A percentile compares a stretch with the other conserved stretches of the same genome.
Evolutionary conservation across 495 filamentous ascomycete genomes (phyloP).

Genomic region (Articulospora tetracladia): DNA sequence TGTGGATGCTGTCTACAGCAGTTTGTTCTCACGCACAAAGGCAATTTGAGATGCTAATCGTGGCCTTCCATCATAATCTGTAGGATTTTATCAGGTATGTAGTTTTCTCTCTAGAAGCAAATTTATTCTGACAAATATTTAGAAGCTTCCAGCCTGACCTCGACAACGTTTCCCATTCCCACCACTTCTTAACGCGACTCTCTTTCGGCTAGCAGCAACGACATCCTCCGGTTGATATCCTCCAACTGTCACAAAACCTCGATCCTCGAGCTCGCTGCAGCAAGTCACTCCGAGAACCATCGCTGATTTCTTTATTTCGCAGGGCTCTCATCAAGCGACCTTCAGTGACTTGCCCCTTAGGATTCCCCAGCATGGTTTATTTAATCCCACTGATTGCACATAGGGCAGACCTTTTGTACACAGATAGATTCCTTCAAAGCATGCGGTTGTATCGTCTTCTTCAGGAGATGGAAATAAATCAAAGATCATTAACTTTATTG

Average conservation of each 20-base stretch:
- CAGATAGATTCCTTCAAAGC: slow-evolving; percentile 6
- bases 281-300: slow-evolving; percentile 13
- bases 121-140: neutral
- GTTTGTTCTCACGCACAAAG: slow-evolving; percentile 86
- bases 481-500: too few species aligned
- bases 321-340: slow-evolving; percentile 12
- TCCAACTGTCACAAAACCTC: neutral
- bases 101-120: neutral
- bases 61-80: slow-evolving; percentile 26
- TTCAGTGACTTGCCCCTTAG: neutral
- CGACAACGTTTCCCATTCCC: neutral
- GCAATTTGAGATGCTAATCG: slow-evolving; percentile 57
- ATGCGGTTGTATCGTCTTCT: neutral
- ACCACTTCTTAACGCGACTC: neutral
- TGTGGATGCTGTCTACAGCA: slow-evolving; percentile 97
- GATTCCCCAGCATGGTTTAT: slow-evolving; percentile 2
- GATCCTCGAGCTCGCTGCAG: neutral
- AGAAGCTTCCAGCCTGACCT: neutral
- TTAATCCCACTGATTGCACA: slow-evolving; percentile 23
- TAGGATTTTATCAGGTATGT: slow-evolving; percentile 23
- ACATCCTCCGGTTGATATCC: neutral
- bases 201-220: neutral
- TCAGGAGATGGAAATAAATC: slow-evolving; percentile 14
- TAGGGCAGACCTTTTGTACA: slow-evolving; percentile 20
- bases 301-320: slow-evolving; percentile 22